These are phyloP conservation scores for Metschnikowia borealis DNA, from an alignment of 805 yeast genomes.

Conservation along the genomic window DNA sequence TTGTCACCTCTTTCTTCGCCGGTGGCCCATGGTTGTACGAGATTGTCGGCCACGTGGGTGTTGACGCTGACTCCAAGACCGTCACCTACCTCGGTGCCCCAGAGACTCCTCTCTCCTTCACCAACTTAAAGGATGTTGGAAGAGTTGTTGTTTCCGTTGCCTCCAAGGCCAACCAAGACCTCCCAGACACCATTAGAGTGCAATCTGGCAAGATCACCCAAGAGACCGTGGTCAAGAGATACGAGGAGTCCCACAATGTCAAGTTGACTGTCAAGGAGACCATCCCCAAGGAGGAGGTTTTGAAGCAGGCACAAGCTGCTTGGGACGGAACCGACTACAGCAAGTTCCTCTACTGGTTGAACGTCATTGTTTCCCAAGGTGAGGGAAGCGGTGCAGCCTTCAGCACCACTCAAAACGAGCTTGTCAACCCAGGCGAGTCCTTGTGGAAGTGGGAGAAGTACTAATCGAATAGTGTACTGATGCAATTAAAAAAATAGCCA, in stretches of 20 bases:
- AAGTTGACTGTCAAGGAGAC: constrained; percentile 12
- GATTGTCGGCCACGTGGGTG: constrained; percentile 33
- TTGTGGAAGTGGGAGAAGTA: constrained; percentile 43
- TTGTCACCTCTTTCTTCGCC: constrained; percentile 38
- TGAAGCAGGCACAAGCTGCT: constrained; percentile 26
- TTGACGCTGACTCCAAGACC: constrained; percentile 28
- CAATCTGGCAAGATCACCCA: constrained; percentile 38
- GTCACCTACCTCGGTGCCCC: constrained; percentile 42
- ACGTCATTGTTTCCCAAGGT: constrained; percentile 31
- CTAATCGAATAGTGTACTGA: constrained; percentile 5
- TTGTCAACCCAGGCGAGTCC: constrained; percentile 43
- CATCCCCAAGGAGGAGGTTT: constrained; percentile 22
- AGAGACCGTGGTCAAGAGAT: constrained; percentile 35
- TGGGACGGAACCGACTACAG: constrained; percentile 22
- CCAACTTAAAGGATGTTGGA: constrained; percentile 39
- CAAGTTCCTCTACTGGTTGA: constrained; percentile 38
- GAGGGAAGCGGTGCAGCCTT: constrained; percentile 35
- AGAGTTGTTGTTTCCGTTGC: constrained; percentile 39
- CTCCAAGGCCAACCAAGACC: constrained; percentile 23
- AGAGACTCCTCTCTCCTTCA: constrained; percentile 17
- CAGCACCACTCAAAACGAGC: constrained; percentile 33
- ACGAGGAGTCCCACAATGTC: constrained; percentile 37
- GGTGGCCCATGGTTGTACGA: constrained; percentile 33
- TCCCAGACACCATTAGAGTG: constrained; percentile 45
- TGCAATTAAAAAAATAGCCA: no score